Percentiles rank a stretch among this genome's conserved stretches.
phyloP scores from a whole-genome alignment of 129 eudicot genomes.

The Solidago caesia region DNA sequence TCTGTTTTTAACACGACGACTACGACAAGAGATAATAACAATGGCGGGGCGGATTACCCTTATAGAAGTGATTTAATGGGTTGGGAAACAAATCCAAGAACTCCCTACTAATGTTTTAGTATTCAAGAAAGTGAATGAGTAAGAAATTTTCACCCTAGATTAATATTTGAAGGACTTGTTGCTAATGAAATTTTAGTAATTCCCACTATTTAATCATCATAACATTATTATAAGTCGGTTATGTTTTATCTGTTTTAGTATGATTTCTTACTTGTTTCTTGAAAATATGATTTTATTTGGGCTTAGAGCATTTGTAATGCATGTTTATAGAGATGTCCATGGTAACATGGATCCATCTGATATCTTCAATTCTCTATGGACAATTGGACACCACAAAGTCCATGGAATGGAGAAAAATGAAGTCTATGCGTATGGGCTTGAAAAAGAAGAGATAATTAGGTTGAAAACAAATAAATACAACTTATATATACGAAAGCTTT shows the following conservation, averaged over 20 bases:
- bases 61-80: conserved; percentile 50
- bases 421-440: too few relatives aligned
- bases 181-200: too few relatives aligned
- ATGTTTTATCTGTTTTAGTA: background rate
- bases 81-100: conserved; percentile 43
- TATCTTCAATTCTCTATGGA: too few relatives aligned
- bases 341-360: too few relatives aligned
- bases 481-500: too few relatives aligned
- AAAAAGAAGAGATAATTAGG: too few relatives aligned
- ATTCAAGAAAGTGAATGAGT: conserved; percentile 18
- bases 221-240: too few relatives aligned
- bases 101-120: conserved; percentile 3
- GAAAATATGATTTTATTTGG: background rate
- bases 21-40: background rate
- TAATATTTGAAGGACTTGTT: background rate
- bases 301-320: background rate
- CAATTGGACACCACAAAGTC: too few relatives aligned
- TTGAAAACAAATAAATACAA: too few relatives aligned
- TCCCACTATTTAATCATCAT: too few relatives aligned
- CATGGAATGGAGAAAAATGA: too few relatives aligned
- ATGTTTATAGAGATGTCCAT: too few relatives aligned
- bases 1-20: conserved; percentile 18
- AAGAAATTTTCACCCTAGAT: background rate
- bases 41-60: conserved; percentile 24
- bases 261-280: background rate